Evolutionary conservation across 306 rosid species (phyloP), one percentile per base, ranked within the genome.

Genomic region (Cucurbita ficifolia): DNA sequence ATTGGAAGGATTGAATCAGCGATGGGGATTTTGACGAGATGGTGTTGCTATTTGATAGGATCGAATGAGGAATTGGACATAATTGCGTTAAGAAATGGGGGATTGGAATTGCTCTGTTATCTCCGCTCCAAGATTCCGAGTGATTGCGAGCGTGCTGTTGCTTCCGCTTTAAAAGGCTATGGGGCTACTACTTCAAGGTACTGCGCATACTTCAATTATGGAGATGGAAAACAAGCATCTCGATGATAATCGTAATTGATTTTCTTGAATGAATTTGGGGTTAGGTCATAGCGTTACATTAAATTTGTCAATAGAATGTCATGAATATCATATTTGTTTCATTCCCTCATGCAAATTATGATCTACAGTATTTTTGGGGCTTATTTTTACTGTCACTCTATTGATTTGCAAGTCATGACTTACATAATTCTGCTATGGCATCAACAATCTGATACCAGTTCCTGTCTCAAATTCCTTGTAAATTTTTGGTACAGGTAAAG

Each of bases 71-170:
- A 83, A 46, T 83, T 11, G 88, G 83, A 16, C 82, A 83, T 82
- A 10, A 83, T 94, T 75, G 96, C 95, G 0, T 71, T 92, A 2
- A 89, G 81, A 77, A 91, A 91, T 73, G 91, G 91, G 4, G 95
- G 86, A 33, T 76, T 94, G 48, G 85, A 86, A 49, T 74, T 94
- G 83, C 49, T 82, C 54, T 90, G 89, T 55, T 86, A 88, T 46
- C 43, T 88, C 50, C 86, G 88, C 68, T 85, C 86, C 17, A 87
- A 86, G 82, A 75, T 86, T 73, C 72, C 52, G 7, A 45, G 10
- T 21, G 83, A 76, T 59, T 72, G 70, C 33, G 75, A 33, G 43
- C 42, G 24, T 2, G 76, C 70, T 48, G 62, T 86, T 75, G 80
- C 82, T 79, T 84, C 92, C 8, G 77, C 81, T 75, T 72, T 91